phyloP scores from a whole-genome alignment of 805 yeast genomes.

The Starmerella powellii region DNA sequence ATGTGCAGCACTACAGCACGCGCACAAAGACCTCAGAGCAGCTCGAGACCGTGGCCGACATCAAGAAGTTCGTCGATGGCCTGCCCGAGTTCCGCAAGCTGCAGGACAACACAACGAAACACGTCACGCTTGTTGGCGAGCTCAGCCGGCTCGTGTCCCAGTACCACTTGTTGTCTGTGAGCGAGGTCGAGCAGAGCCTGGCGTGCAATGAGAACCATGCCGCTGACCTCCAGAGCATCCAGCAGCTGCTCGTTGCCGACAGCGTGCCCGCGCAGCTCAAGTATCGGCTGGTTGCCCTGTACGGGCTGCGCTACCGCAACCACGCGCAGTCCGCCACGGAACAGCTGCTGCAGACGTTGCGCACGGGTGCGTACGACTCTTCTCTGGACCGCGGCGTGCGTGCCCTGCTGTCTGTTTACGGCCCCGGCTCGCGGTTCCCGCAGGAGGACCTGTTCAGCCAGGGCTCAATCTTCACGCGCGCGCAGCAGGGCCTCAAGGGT shows the following conservation, averaged over 20 bases:
- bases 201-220: constrained; percentile 53
- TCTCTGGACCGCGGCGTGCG: constrained; percentile 33
- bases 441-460: constrained; percentile 33
- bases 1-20: constrained; percentile 68
- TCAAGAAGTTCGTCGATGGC: constrained; percentile 80
- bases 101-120: constrained; percentile 80
- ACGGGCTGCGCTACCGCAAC: constrained; percentile 57
- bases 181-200: constrained; percentile 81
- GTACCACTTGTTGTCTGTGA: constrained; percentile 61
- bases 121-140: constrained; percentile 80
- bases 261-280: constrained; percentile 44
- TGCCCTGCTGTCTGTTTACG: constrained; percentile 33
- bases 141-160: constrained; percentile 59
- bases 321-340: constrained; percentile 36
- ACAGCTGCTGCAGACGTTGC: constrained; percentile 32
- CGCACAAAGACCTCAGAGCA: constrained; percentile 66
- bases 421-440: constrained; percentile 35
- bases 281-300: constrained; percentile 59
- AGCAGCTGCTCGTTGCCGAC: constrained; percentile 38
- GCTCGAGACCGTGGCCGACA: constrained; percentile 70
- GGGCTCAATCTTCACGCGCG: constrained; percentile 32
- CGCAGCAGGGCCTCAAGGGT: constrained; percentile 34
- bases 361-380: constrained; percentile 17
- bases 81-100: constrained; percentile 88
- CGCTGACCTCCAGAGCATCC: constrained; percentile 44